Percentiles rank a stretch among this genome's conserved stretches.
phyloP scores from a whole-genome alignment of 225 moss, liverwort and hornwort genomes.

The Physcomitrium patens region DNA sequence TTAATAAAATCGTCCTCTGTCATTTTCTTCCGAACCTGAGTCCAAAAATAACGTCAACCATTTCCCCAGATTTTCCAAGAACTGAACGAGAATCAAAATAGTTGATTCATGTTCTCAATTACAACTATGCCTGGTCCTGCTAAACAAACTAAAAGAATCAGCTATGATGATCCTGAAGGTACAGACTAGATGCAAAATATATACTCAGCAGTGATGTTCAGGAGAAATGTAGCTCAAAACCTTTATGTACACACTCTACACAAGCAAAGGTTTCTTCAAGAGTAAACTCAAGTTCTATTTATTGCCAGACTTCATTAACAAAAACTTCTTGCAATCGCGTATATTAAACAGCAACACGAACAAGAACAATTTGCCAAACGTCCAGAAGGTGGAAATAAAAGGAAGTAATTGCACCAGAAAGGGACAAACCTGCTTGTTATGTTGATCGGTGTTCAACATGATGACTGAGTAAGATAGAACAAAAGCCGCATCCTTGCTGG shows the following conservation, averaged over 20 bases:
- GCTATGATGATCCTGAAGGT: background rate
- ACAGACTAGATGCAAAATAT: constrained; percentile 7
- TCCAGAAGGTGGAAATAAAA: constrained; percentile 24
- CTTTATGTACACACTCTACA: background rate
- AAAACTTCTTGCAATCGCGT: background rate
- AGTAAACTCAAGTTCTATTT: background rate
- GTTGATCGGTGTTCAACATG: too few species aligned
- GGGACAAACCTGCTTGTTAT: constrained; percentile 23
- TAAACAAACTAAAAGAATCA: background rate
- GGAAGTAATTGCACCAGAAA: background rate
- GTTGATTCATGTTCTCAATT: background rate
- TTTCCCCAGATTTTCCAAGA: background rate
- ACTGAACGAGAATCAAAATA: background rate
- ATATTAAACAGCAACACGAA: constrained; percentile 40
- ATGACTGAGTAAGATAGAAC: too few species aligned
- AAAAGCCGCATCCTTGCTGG: too few species aligned
- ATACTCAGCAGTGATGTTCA: background rate
- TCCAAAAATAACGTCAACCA: background rate
- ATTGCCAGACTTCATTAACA: background rate
- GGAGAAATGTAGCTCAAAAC: background rate
- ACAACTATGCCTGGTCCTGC: background rate
- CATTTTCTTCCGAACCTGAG: background rate
- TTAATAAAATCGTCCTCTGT: constrained; percentile 12
- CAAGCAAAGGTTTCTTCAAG: background rate
- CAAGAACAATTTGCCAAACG: constrained; percentile 35